Conservation (phyloP, 805 yeast species). For the Candida ficus region DNA sequence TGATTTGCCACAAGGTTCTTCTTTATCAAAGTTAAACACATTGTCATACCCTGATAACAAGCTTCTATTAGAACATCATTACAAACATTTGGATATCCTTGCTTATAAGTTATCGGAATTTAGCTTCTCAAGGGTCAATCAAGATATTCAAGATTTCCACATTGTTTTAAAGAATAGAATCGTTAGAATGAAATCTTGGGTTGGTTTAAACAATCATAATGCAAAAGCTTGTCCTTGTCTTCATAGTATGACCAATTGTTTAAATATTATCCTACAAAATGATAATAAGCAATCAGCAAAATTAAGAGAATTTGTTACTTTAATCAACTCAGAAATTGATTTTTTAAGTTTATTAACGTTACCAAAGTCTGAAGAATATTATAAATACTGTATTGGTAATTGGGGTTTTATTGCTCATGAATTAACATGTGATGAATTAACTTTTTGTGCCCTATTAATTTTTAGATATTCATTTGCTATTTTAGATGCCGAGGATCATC, state of each 20-base stretch:
- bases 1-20: neutral
- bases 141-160: slow-evolving; percentile 18
- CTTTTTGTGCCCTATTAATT: slow-evolving; percentile 54
- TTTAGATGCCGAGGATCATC: slow-evolving; percentile 11
- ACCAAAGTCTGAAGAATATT: slow-evolving; percentile 21
- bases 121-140: slow-evolving; percentile 15
- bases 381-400: slow-evolving; percentile 39
- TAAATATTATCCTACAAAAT: slow-evolving; percentile 20
- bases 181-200: slow-evolving; percentile 37
- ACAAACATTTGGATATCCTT: slow-evolving; percentile 21
- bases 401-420: slow-evolving; percentile 75
- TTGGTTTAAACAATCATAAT: slow-evolving; percentile 29
- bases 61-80: slow-evolving; percentile 16
- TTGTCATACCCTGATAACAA: slow-evolving; percentile 11
- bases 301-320: slow-evolving; percentile 15
- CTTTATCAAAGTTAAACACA: slow-evolving; percentile 7
- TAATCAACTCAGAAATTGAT: slow-evolving; percentile 27
- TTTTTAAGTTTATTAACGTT: slow-evolving; percentile 23
- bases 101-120: slow-evolving; percentile 14
- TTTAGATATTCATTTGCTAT: slow-evolving; percentile 38
- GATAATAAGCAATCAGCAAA: slow-evolving; percentile 11
- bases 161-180: slow-evolving; percentile 25
- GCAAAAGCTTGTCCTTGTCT: slow-evolving; percentile 22
- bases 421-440: slow-evolving; percentile 57
- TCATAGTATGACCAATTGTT: slow-evolving; percentile 32